Evolutionary conservation across 768 basidiomycete genomes (phyloP).

Genomic region (Mycena belliarum): DNA sequence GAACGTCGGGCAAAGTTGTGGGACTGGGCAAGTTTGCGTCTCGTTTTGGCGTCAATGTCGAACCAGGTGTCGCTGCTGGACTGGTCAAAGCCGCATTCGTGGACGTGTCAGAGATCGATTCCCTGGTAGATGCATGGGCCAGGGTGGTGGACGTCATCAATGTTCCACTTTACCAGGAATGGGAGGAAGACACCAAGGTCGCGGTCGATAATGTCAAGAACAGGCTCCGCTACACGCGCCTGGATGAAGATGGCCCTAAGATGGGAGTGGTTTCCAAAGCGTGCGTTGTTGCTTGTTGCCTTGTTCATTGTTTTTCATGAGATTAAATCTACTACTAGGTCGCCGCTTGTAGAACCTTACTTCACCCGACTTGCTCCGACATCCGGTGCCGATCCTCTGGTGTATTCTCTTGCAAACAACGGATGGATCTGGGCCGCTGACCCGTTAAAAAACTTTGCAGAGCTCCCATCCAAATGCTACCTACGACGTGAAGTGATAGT

Average conservation of each 20-base stretch:
- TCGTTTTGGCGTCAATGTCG: constrained; percentile 68
- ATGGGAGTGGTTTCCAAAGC: constrained; percentile 73
- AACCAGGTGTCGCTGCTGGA: constrained; percentile 67
- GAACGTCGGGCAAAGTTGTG: constrained; percentile 51
- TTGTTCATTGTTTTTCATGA: constrained; percentile 5
- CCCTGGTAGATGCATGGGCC: constrained; percentile 72
- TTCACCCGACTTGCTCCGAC: constrained; percentile 77
- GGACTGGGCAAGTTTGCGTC: constrained; percentile 62
- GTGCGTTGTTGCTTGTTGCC: constrained; percentile 52
- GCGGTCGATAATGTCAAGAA: constrained; percentile 76
- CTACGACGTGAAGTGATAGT: constrained; percentile 94
- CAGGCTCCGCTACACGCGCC: constrained; percentile 74
- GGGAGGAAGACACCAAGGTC: constrained; percentile 77
- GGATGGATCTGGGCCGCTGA: constrained; percentile 99
- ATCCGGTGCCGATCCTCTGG: constrained; percentile 44
- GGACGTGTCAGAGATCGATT: constrained; percentile 47
- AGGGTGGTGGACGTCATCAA: constrained; percentile 85
- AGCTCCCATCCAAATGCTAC: constrained; percentile 90
- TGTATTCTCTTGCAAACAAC: constrained; percentile 91
- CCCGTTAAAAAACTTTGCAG: constrained; percentile 92
- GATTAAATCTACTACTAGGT: constrained; percentile 40
- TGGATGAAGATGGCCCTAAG: constrained; percentile 84
- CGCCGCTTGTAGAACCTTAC: constrained; percentile 86
- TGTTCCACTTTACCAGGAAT: constrained; percentile 83
- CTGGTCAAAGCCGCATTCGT: constrained; percentile 70